These are phyloP conservation scores for Fusarium globosum DNA, from an alignment of 2,329 filamentous ascomycete genomes.

Conservation along the genomic window DNA sequence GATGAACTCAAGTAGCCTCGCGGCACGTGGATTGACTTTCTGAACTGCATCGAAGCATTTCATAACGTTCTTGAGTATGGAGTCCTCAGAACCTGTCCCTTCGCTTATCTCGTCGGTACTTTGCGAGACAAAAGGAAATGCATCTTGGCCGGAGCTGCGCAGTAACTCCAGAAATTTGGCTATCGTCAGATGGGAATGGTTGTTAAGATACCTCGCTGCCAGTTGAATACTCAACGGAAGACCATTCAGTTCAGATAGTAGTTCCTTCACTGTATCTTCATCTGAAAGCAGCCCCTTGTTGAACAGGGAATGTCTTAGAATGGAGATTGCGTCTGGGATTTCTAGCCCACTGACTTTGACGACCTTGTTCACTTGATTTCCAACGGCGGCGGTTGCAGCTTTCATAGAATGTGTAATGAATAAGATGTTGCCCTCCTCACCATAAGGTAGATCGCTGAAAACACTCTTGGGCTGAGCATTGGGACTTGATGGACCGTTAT, in stretches of 20 bases:
- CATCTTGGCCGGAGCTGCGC: not conserved
- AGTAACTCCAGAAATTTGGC: not conserved
- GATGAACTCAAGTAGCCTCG: not conserved
- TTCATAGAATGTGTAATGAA: not conserved
- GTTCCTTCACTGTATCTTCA: accelerated
- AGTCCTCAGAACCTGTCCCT: too few relatives aligned
- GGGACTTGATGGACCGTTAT: too few relatives aligned
- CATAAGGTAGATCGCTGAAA: accelerated
- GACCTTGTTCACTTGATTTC: not conserved
- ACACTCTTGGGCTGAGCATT: too few relatives aligned
- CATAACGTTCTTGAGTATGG: too few relatives aligned
- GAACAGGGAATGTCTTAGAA: not conserved
- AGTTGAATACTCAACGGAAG: not conserved
- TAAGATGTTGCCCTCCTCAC: not conserved
- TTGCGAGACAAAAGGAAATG: not conserved
- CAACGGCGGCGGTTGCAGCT: not conserved
- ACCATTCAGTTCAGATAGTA: accelerated
- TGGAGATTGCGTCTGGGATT: not conserved
- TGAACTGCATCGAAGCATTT: not conserved
- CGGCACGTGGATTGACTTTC: accelerated
- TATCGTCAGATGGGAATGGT: not conserved
- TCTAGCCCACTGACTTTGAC: accelerated
- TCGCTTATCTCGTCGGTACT: too few relatives aligned
- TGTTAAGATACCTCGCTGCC: not conserved
- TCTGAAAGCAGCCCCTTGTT: not conserved